Evolutionary conservation across 306 rosid genomes (phyloP), one percentile per base, ranked within the genome.

Genomic region (Sphenostylis stenocarpa): DNA sequence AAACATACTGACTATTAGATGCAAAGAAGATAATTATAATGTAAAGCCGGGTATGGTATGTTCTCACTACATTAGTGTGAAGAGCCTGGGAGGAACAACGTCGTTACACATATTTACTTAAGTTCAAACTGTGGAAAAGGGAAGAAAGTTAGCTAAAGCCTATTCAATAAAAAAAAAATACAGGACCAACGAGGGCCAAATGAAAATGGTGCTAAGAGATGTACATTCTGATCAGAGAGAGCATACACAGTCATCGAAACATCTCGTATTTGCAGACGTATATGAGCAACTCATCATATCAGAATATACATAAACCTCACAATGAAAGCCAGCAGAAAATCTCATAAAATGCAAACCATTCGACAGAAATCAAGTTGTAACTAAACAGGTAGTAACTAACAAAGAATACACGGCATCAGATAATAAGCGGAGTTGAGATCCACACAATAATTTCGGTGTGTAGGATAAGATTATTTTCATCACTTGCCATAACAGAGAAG

Each of bases 221-320:
- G 45, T 7, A 44, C 31, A 75, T 74, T 75, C 80, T 36, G 73
- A 72, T 85, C 86, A 85, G 86, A 62, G 84, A 78, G 86, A 85
- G 86, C 86, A 85, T 75, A 83, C 68, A 76, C 21, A 81, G 66
- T 85, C 88, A 85, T 76, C 36, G 84, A 69, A 3, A 56, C 0
- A 78, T 78, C 88, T 85, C 88, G 63, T 85, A 85, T 82, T 85
- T 85, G 88, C 86, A 85, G 86, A 85, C 86, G 82, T 34, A 74
- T 72, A 36, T 31, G 5, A 45, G 52, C 70, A 26, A 69, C 69
- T 85, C 88, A 78, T 85, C 88, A 85, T 57, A 1, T 56, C 86
- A 85, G 76, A 85, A 74, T 31, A 21, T 31, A 21, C 61, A 38
- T 1, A 62, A 20, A 48, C 13, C 43, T 26, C 16, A 4, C 16